Evolutionary conservation across 805 yeast genomes (phyloP).

Genomic region (Yarrowia alimentaria): DNA sequence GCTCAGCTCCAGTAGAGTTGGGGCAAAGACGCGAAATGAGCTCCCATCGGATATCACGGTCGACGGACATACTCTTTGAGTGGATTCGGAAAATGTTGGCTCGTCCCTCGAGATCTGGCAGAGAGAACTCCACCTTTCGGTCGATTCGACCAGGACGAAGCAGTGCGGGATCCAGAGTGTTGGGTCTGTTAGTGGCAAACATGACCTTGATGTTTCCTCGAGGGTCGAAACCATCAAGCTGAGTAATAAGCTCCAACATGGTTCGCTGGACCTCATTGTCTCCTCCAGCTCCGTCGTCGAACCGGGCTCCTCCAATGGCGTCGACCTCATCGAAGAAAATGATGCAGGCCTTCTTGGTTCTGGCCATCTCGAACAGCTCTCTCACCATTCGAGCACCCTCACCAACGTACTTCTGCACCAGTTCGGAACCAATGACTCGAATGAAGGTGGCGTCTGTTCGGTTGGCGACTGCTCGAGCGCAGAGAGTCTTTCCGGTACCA

Average conservation of each 20-base stretch:
- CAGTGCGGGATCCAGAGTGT: conserved; percentile 95
- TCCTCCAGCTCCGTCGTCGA: conserved; percentile 99
- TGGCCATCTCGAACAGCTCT: conserved; percentile 98
- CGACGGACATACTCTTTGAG: conserved; percentile 96
- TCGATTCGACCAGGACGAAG: conserved; percentile 98
- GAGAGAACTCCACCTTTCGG: conserved; percentile 93
- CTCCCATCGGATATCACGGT: conserved; percentile 98
- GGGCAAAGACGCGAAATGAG: conserved; percentile 96
- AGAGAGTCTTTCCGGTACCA: conserved; percentile 96
- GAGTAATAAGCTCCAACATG: conserved; percentile 96
- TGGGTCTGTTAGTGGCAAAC: conserved; percentile 99
- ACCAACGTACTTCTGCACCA: conserved; percentile 98
- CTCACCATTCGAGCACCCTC: conserved; percentile 99
- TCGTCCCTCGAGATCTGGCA: conserved; percentile 96
- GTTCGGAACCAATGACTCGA: conserved; percentile 96
- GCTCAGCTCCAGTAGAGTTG: conserved; percentile 97
- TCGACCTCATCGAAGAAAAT: conserved; percentile 98
- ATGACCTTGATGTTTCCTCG: conserved; percentile 98
- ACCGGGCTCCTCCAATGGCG: conserved; percentile 99
- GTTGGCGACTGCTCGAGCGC: conserved; percentile 99
- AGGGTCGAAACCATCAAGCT: conserved; percentile 97
- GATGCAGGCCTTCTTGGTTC: conserved; percentile 96
- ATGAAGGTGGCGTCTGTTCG: conserved; percentile 99
- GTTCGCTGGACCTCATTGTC: conserved; percentile 99
- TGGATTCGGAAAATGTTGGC: conserved; percentile 97